Evolutionary conservation across 768 basidiomycete species (phyloP).

Genomic region (Suillus cothurnatus): DNA sequence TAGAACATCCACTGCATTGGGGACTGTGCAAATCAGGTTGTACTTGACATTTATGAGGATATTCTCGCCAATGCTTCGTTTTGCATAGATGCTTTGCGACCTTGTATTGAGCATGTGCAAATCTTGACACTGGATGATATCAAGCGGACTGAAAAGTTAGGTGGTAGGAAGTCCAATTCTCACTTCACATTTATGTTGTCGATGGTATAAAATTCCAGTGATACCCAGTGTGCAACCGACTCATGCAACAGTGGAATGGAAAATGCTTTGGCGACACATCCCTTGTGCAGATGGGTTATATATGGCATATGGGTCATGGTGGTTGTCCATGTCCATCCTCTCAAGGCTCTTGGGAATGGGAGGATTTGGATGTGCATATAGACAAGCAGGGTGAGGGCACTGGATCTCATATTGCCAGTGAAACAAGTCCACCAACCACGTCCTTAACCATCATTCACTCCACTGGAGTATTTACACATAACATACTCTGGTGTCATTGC

Average conservation of each 20-base stretch:
- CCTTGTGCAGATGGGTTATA: constrained; percentile 22
- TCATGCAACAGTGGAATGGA: constrained; percentile 26
- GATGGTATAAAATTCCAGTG: no score
- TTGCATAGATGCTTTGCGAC: no score
- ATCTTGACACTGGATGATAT: no score
- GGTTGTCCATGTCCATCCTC: constrained; percentile 18
- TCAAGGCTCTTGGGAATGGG: background rate
- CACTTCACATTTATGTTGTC: no score
- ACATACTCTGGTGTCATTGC: constrained; percentile 9
- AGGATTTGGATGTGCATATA: background rate
- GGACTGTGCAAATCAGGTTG: no score
- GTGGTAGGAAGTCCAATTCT: no score
- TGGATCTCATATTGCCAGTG: background rate
- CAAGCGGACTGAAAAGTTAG: no score
- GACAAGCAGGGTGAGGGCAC: background rate
- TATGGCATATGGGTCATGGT: constrained; percentile 24
- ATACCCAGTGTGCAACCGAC: no score
- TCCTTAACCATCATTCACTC: constrained; percentile 1
- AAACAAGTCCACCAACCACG: background rate
- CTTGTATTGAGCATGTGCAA: no score
- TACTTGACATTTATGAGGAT: no score
- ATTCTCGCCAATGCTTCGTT: no score
- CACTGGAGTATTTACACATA: constrained; percentile 10
- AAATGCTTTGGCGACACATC: constrained; percentile 13
- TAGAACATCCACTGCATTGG: no score